phyloP scores from a whole-genome alignment of 176 grass and related monocot species.

The Carex pumila region DNA sequence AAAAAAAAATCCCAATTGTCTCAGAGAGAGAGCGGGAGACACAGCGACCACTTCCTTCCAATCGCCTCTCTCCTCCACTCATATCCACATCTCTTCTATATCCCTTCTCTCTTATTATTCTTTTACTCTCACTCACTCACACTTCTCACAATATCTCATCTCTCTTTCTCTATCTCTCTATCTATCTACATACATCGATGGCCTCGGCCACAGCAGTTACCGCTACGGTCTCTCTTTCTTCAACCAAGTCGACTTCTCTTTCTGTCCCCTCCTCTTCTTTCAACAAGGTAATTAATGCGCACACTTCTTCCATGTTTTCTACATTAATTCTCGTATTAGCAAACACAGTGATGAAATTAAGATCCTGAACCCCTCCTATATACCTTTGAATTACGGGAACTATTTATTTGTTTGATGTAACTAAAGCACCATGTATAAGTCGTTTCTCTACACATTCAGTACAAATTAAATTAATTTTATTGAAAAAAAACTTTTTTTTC shows the following conservation, averaged over 20 bases:
- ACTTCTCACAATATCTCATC: conserved; percentile 37
- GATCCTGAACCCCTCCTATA: background rate
- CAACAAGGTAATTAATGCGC: conserved; percentile 6
- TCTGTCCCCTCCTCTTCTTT: conserved; percentile 35
- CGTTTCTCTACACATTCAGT: background rate
- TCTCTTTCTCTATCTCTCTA: background rate
- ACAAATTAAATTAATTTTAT: background rate
- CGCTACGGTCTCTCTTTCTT: conserved; percentile 43
- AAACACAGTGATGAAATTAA: background rate
- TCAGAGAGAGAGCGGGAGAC: background rate
- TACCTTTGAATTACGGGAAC: background rate
- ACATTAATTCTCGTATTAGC: no score
- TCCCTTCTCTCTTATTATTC: conserved; percentile 9
- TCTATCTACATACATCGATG: conserved; percentile 7
- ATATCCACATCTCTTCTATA: conserved; percentile 15
- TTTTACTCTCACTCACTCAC: conserved; percentile 32
- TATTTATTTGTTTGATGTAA: conserved; percentile 11
- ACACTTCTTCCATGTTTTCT: no score
- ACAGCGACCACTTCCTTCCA: conserved; percentile 22
- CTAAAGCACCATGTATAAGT: background rate
- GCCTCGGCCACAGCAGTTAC: conserved; percentile 65
- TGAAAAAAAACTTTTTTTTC: background rate
- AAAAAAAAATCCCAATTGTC: background rate
- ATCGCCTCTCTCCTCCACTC: conserved; percentile 26
- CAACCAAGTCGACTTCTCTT: conserved; percentile 18